Evolutionary conservation across 768 basidiomycete genomes (phyloP).

Genomic region (Tephrocybe sp.): DNA sequence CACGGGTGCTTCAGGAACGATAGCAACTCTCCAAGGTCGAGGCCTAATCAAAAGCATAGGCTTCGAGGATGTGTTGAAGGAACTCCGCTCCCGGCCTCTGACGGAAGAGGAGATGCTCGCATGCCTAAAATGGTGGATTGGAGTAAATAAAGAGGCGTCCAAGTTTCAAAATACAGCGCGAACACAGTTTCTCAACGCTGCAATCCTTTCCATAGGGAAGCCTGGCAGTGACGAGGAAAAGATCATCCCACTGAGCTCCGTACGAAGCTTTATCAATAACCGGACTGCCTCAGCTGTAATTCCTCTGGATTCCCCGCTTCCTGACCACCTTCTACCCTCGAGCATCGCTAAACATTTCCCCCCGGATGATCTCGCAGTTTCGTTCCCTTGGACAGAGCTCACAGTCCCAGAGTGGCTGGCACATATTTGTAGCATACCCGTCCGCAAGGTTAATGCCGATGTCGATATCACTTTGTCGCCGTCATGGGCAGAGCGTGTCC

Average conservation of each 20-base stretch:
- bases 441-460: constrained; percentile 41
- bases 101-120: constrained; percentile 71
- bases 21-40: constrained; percentile 58
- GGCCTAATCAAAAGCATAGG: constrained; percentile 72
- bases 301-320: constrained; percentile 73
- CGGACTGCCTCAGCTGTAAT: constrained; percentile 55
- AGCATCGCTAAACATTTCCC: constrained; percentile 61
- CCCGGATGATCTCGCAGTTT: constrained; percentile 42
- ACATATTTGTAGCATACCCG: constrained; percentile 53
- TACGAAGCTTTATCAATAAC: constrained; percentile 72
- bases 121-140: constrained; percentile 87
- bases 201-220: constrained; percentile 51
- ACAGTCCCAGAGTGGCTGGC: constrained; percentile 73
- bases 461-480: constrained; percentile 67
- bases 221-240: constrained; percentile 41
- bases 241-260: constrained; percentile 66
- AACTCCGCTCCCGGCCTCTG: constrained; percentile 72
- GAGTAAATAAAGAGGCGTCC: constrained; percentile 34
- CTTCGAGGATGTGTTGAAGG: constrained; percentile 80
- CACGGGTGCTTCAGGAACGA: constrained; percentile 54
- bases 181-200: constrained; percentile 67
- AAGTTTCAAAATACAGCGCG: constrained; percentile 42
- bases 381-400: constrained; percentile 82
- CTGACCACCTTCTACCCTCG: constrained; percentile 68
- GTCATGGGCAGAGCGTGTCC: constrained; percentile 79